Evolutionary conservation across 371 early-diverging fungal species (phyloP), one percentile per base, ranked within the genome.

Genomic region (Mucor piriformis): DNA sequence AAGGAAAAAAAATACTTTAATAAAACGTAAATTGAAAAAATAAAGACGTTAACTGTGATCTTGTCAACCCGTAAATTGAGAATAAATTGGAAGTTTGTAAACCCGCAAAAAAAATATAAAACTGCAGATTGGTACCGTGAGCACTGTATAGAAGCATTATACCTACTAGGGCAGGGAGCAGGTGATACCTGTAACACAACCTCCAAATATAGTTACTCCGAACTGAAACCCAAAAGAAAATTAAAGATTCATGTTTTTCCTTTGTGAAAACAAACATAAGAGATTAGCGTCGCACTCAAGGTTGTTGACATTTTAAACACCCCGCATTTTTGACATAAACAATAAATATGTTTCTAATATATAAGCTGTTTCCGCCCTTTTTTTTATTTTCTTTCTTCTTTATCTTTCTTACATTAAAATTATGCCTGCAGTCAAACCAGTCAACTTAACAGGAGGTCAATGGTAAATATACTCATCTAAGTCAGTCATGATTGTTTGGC

Each of bases 321-420:
- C 42, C 42, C 42, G 42, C 42, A 29, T 42, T 42, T 38, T 38
- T 38, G 42, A 18, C 42, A 42, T 42, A 42, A 42, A 42, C 42
- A 42, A 42, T 18, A 42, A 42, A 8, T 18, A 42, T 29, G 29
- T 29, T 29, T 18, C 42, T 18, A 42, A 5, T 20, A 18, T 42
- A 42, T 42, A 42, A 42, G 6, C 2, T 25, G 23, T 15, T 46
- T 24, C n/a, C 18, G 3, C 10, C 10, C 5, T 20, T 20, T 42
- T 46, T 46, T 15, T 46, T 24, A 8, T 23, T 24, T 24, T 46
- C 46, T 24, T 46, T 46, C 46, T 12, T 46, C 18, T 11, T 24
- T 46, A 23, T 11, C 15, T 46, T 13, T 46, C 10, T 46, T 46
- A 21, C 18, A 13, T 18, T 42, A 42, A 6, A n/a, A 15, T 12